Conservation (phyloP, 805 yeast species). For the Spathaspora gorwiae region DNA sequence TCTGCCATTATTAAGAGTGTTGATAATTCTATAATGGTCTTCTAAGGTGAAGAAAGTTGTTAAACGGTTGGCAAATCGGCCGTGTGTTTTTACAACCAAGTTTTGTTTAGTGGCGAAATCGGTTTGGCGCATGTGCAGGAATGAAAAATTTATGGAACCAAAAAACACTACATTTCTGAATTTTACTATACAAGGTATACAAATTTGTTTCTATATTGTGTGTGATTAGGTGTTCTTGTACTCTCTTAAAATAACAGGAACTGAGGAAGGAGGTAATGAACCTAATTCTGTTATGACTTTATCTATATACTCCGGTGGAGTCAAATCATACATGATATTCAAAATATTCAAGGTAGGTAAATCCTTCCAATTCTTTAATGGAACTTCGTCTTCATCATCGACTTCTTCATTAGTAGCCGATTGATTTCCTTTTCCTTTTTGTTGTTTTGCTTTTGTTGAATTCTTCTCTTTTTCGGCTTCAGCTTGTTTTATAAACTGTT, state of each 20-base stretch:
- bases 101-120: too few relatives aligned
- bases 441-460: conserved; percentile 17
- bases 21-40: too few relatives aligned
- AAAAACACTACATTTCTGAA: background rate
- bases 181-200: background rate
- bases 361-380: conserved; percentile 59
- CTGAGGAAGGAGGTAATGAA: conserved; percentile 95
- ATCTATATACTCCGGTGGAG: conserved; percentile 90
- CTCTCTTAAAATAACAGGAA: conserved; percentile 93
- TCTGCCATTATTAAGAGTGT: conserved; percentile 18
- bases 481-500: conserved; percentile 50
- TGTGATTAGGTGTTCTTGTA: conserved; percentile 50
- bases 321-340: conserved; percentile 86
- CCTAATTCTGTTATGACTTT: conserved; percentile 96
- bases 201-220: background rate
- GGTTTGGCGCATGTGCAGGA: too few relatives aligned
- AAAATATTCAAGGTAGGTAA: conserved; percentile 64
- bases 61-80: too few relatives aligned
- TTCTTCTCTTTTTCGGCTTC: conserved; percentile 25
- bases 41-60: too few relatives aligned
- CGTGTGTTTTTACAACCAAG: too few relatives aligned
- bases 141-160: too few relatives aligned
- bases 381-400: conserved; percentile 25
- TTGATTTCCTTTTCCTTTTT: conserved; percentile 7
- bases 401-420: conserved; percentile 8